Conservation (phyloP, 306 rosid genomes). For the Delonix regia region DNA sequence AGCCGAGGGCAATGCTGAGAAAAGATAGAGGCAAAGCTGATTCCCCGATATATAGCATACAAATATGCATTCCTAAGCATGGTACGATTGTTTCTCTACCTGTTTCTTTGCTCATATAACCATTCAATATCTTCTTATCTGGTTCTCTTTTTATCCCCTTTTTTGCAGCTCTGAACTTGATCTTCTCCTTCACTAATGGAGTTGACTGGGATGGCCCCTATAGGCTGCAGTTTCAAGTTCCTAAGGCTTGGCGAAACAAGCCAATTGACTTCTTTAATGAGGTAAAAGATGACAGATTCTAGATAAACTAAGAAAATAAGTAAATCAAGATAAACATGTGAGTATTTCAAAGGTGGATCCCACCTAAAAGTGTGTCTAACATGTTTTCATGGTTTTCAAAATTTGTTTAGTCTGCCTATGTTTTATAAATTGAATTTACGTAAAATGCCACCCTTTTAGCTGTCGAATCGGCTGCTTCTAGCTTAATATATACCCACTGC, state of each 20-base stretch:
- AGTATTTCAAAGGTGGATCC: not conserved
- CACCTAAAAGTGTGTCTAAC: not conserved
- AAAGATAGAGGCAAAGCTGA: conserved; percentile 91
- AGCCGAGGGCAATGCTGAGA: conserved; percentile 83
- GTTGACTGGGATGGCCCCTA: conserved; percentile 97
- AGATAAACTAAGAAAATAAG: not conserved
- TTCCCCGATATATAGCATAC: conserved; percentile 74
- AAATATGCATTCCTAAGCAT: conserved; percentile 89
- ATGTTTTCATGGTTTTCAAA: not conserved
- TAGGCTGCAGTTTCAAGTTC: conserved; percentile 75
- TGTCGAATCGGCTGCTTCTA: too few relatives aligned
- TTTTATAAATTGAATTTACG: too few relatives aligned
- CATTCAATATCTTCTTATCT: conserved; percentile 12
- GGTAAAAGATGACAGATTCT: conserved; percentile 43
- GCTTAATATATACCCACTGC: too few relatives aligned
- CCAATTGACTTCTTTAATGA: conserved; percentile 81
- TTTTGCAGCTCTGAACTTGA: conserved; percentile 70
- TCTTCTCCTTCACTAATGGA: conserved; percentile 96
- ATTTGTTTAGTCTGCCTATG: too few relatives aligned
- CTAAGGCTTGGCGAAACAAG: conserved; percentile 65
- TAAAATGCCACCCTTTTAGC: too few relatives aligned
- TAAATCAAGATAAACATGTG: not conserved
- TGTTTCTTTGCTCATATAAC: not conserved
- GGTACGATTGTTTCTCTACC: conserved; percentile 36
- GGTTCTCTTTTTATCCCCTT: not conserved